These are phyloP conservation scores for Ogataea neopini DNA, from an alignment of 805 yeast species.

Conservation along the genomic window DNA sequence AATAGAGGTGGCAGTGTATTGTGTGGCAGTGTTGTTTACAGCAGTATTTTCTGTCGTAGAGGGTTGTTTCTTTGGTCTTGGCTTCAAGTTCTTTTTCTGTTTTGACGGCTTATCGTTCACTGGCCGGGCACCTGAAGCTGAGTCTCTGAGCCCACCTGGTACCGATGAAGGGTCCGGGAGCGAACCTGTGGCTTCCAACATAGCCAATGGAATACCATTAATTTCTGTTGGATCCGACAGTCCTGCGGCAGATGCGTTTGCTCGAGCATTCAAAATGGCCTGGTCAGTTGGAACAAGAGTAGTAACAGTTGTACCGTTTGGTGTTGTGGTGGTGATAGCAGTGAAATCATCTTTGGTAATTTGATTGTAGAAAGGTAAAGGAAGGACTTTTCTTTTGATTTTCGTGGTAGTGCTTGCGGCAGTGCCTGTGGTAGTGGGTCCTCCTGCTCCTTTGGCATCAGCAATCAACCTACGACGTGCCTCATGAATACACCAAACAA, in stretches of 20 bases:
- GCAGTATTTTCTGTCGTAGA: neutral
- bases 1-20: slow-evolving; percentile 22
- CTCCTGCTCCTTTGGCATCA: slow-evolving; percentile 32
- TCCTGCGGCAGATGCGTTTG: slow-evolving; percentile 57
- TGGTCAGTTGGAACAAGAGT: slow-evolving; percentile 84
- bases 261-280: slow-evolving; percentile 64
- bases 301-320: slow-evolving; percentile 89
- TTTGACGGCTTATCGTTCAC: slow-evolving; percentile 1
- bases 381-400: slow-evolving; percentile 48
- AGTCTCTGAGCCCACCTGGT: neutral
- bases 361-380: slow-evolving; percentile 88
- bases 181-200: slow-evolving; percentile 83
- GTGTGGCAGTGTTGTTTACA: slow-evolving; percentile 10
- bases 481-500: slow-evolving; percentile 93
- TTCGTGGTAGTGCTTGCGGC: slow-evolving; percentile 12
- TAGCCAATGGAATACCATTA: slow-evolving; percentile 41
- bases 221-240: slow-evolving; percentile 46
- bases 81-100: slow-evolving; percentile 7
- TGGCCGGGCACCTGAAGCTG: neutral
- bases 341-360: slow-evolving; percentile 87
- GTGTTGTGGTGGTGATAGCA: slow-evolving; percentile 81
- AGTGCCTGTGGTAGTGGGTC: slow-evolving; percentile 12
- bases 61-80: slow-evolving; percentile 10
- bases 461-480: slow-evolving; percentile 72
- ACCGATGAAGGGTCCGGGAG: slow-evolving; percentile 28